Evolutionary conservation across 1,284 basidiomycete species (phyloP).

Genomic region (Cryptococcus sp.): DNA sequence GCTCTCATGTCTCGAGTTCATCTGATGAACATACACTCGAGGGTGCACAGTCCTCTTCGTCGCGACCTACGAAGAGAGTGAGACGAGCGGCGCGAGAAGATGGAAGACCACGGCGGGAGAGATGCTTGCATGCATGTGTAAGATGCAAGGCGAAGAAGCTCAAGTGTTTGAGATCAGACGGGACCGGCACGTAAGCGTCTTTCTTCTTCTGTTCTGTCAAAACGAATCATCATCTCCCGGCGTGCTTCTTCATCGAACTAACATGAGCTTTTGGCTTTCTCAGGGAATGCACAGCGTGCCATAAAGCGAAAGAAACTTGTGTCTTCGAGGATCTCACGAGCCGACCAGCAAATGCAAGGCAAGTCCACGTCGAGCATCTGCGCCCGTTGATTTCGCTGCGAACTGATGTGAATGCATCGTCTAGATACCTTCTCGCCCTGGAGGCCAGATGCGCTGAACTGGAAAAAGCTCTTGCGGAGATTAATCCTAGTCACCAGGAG

Average conservation of each 20-base stretch:
- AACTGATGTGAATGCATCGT: no score
- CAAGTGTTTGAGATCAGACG: slow-evolving; percentile 16
- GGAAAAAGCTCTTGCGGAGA: slow-evolving; percentile 14
- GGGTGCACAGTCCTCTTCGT: no score
- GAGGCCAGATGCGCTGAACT: slow-evolving; percentile 18
- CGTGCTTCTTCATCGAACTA: no score
- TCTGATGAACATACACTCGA: no score
- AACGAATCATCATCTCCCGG: not conserved
- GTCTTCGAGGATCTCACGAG: slow-evolving; percentile 9
- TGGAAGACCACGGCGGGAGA: not conserved
- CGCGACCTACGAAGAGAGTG: no score
- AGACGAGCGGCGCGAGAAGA: no score
- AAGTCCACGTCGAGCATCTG: no score
- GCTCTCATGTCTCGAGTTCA: no score
- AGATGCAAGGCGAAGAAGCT: slow-evolving; percentile 27
- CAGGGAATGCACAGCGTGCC: slow-evolving; percentile 14
- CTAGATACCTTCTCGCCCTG: slow-evolving; percentile 15
- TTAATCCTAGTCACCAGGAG: slow-evolving; percentile 18
- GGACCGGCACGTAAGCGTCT: slow-evolving; percentile 4
- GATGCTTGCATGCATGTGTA: slow-evolving; percentile 23
- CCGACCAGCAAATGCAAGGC: no score
- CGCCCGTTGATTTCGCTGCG: no score
- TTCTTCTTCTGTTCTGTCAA: not conserved
- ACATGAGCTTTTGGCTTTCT: not conserved
- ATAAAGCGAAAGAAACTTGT: slow-evolving; percentile 9